Conservation (phyloP, 179 eudicot genomes). For the Heliamphora pulchella region DNA sequence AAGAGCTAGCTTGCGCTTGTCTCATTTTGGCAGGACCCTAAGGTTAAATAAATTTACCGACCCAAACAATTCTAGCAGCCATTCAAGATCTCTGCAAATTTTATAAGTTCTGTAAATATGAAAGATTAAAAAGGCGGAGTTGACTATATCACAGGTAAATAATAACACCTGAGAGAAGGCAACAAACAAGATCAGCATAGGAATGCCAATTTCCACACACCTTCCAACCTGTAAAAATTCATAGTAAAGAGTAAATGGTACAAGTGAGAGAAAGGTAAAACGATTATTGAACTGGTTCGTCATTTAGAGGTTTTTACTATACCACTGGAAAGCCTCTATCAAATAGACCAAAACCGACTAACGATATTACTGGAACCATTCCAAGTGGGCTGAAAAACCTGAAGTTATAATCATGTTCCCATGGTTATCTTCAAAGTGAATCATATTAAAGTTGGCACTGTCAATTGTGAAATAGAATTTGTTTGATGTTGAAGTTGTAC, state of each 20-base stretch:
- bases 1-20: no score
- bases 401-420: constrained; percentile 19
- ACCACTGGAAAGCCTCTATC: constrained; percentile 98
- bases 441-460: not conserved
- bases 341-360: constrained; percentile 86
- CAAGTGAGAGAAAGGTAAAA: not conserved
- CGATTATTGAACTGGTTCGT: not conserved
- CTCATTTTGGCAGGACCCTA: no score
- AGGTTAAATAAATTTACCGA: no score
- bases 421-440: not conserved
- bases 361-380: constrained; percentile 90
- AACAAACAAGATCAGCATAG: constrained; percentile 82
- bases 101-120: no score
- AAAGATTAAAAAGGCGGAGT: no score
- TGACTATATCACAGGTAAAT: not conserved
- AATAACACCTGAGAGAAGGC: constrained; percentile 72
- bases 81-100: no score
- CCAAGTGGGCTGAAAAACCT: constrained; percentile 97
- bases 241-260: not conserved
- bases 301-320: constrained; percentile 17
- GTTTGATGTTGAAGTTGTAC: constrained; percentile 24
- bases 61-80: no score
- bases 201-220: constrained; percentile 93
- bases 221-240: constrained; percentile 56
- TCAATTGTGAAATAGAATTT: not conserved